Evolutionary conservation across 495 filamentous ascomycete species (phyloP).

Genomic region (Pseudoneurospora amorphoporcata): DNA sequence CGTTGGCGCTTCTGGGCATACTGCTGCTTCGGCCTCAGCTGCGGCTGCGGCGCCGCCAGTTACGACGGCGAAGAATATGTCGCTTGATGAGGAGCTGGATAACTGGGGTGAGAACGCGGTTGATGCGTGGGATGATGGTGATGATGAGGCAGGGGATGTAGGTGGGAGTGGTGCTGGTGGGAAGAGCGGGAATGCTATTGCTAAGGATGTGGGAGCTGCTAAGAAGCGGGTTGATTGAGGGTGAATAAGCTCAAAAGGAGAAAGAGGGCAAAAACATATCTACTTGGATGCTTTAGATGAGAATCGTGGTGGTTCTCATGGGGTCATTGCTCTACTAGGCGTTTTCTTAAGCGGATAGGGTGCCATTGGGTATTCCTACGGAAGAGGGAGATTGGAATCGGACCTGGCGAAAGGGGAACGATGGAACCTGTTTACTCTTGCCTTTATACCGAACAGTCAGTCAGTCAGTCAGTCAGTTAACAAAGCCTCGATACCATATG

Average conservation of each 20-base stretch:
- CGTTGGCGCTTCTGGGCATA: slow-evolving; percentile 22
- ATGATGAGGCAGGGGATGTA: slow-evolving; percentile 36
- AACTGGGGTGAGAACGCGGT: slow-evolving; percentile 77
- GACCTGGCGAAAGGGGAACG: not conserved
- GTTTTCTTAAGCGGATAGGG: not conserved
- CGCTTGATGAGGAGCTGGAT: slow-evolving; percentile 64
- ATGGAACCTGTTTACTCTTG: not conserved
- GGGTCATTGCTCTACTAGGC: not conserved
- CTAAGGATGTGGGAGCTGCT: slow-evolving; percentile 11
- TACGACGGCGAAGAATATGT: slow-evolving; percentile 13
- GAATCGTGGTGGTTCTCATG: not conserved
- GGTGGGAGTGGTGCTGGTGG: slow-evolving; percentile 9
- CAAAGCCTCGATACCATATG: not conserved
- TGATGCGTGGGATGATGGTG: slow-evolving; percentile 58
- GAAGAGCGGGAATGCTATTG: slow-evolving; percentile 7
- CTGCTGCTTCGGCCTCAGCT: not conserved
- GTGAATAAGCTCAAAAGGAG: not conserved
- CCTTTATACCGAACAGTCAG: not conserved
- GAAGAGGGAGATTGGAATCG: not conserved
- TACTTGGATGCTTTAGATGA: slow-evolving; percentile 8
- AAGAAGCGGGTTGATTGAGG: slow-evolving; percentile 33
- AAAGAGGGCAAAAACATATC: not conserved
- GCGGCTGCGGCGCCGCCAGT: slow-evolving; percentile 19
- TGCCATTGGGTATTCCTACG: not conserved
- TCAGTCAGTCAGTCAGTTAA: not conserved